These are phyloP conservation scores for Phytophthora idaei DNA, from an alignment of 352 stramenopile genomes.

Conservation along the genomic window DNA sequence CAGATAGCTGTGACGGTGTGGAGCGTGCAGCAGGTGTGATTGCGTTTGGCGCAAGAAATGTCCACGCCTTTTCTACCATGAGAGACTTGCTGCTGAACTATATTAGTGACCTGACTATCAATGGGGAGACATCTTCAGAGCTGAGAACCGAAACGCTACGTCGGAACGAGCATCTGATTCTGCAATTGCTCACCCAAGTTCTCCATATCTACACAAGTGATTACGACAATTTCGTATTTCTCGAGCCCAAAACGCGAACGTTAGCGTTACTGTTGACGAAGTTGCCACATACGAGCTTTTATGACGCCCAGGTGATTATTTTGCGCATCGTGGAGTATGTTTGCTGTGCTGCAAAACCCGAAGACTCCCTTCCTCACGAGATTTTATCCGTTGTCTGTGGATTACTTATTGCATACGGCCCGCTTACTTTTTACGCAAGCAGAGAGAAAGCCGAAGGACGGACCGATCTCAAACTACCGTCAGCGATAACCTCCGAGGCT, in stretches of 20 bases:
- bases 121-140: background rate
- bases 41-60: constrained; percentile 62
- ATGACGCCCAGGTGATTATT: constrained; percentile 70
- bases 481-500: background rate
- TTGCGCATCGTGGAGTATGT: constrained; percentile 83
- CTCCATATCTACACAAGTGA: constrained; percentile 75
- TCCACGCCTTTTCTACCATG: constrained; percentile 63
- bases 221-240: constrained; percentile 72
- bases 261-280: constrained; percentile 74
- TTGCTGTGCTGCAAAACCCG: constrained; percentile 54
- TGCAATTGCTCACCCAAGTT: constrained; percentile 70
- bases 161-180: constrained; percentile 51
- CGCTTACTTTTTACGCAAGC: constrained; percentile 7
- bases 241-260: constrained; percentile 75
- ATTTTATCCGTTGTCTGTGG: constrained; percentile 70
- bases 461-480: background rate
- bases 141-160: constrained; percentile 10
- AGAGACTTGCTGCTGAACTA: constrained; percentile 70
- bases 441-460: background rate
- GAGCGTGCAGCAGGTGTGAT: constrained; percentile 39
- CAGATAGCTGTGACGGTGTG: constrained; percentile 36
- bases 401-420: constrained; percentile 59
- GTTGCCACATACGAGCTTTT: constrained; percentile 56
- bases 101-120: constrained; percentile 36
- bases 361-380: constrained; percentile 52